These are phyloP conservation scores for Escallonia herrerae DNA, from an alignment of 129 eudicot genomes.

Conservation along the genomic window DNA sequence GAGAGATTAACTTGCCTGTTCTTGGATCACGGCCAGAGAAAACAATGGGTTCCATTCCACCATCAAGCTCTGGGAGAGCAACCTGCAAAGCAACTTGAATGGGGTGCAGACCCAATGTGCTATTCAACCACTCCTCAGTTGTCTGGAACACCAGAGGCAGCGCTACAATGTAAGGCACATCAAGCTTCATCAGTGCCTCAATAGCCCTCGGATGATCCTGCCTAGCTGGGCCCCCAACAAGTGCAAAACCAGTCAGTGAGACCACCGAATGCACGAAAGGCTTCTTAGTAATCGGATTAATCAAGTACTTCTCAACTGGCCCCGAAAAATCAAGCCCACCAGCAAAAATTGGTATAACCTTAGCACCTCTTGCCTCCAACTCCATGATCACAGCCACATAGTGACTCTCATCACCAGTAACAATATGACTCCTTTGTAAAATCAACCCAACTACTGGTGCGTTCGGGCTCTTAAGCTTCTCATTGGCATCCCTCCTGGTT, in stretches of 20 bases:
- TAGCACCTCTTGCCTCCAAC: conserved; percentile 93
- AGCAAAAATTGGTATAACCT: conserved; percentile 87
- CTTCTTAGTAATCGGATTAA: conserved; percentile 83
- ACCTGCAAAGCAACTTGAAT: conserved; percentile 99
- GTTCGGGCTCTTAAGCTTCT: conserved; percentile 56
- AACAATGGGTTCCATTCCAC: conserved; percentile 97
- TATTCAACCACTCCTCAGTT: conserved; percentile 96
- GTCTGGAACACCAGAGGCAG: conserved; percentile 97
- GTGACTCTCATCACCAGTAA: conserved; percentile 95
- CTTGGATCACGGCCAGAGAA: conserved; percentile 95
- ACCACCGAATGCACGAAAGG: conserved; percentile 83
- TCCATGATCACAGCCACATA: conserved; percentile 99
- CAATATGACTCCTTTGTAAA: conserved; percentile 95
- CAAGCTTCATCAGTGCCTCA: conserved; percentile 91
- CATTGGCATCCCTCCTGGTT: conserved; percentile 86
- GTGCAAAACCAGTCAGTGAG: conserved; percentile 91
- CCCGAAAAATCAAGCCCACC: conserved; percentile 99
- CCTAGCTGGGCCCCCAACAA: conserved; percentile 99
- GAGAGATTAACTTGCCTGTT: conserved; percentile 48
- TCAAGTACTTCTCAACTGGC: conserved; percentile 79
- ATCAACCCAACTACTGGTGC: conserved; percentile 83
- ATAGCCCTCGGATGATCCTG: conserved; percentile 96
- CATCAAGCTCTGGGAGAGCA: conserved; percentile 97
- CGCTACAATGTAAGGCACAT: conserved; percentile 92
- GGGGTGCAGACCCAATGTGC: conserved; percentile 97